Evolutionary conservation across 441 rosid species (phyloP).

Genomic region (Gossypium schwendimanii): DNA sequence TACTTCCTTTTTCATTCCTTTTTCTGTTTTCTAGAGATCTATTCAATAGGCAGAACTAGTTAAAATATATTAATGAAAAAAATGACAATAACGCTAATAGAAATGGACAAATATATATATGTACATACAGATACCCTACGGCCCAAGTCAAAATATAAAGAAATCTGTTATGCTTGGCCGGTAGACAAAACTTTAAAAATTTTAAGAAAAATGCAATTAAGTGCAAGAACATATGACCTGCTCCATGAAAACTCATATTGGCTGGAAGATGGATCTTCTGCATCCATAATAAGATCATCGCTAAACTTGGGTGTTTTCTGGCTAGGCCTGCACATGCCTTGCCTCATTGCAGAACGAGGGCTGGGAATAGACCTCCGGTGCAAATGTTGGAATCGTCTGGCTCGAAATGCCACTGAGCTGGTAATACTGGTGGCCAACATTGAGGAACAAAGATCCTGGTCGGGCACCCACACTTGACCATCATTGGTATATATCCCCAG

Average conservation of each 20-base stretch:
- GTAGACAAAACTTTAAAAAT: not conserved
- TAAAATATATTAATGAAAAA: not conserved
- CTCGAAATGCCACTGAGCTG: slow-evolving; percentile 47
- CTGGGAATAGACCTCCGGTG: slow-evolving; percentile 38
- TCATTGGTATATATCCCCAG: slow-evolving; percentile 33
- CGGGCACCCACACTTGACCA: slow-evolving; percentile 47
- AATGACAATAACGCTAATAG: not conserved
- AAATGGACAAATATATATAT: not conserved
- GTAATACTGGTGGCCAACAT: slow-evolving; percentile 57
- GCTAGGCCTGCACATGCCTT: slow-evolving; percentile 37
- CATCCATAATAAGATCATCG: slow-evolving; percentile 34
- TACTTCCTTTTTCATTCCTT: not conserved
- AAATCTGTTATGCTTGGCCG: not conserved
- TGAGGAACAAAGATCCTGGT: slow-evolving; percentile 47
- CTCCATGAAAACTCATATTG: slow-evolving; percentile 37
- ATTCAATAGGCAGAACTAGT: not conserved
- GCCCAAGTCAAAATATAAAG: no score
- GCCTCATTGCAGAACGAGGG: slow-evolving; percentile 39
- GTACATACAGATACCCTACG: not conserved
- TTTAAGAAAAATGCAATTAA: not conserved
- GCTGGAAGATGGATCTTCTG: slow-evolving; percentile 39
- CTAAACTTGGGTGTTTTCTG: slow-evolving; percentile 30
- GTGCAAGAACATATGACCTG: slow-evolving; percentile 43
- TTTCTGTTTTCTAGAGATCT: not conserved
- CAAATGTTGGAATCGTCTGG: slow-evolving; percentile 47